Evolutionary conservation across 2,329 filamentous ascomycete species (phyloP).

Genomic region (Thielaviopsis ethacetica): DNA sequence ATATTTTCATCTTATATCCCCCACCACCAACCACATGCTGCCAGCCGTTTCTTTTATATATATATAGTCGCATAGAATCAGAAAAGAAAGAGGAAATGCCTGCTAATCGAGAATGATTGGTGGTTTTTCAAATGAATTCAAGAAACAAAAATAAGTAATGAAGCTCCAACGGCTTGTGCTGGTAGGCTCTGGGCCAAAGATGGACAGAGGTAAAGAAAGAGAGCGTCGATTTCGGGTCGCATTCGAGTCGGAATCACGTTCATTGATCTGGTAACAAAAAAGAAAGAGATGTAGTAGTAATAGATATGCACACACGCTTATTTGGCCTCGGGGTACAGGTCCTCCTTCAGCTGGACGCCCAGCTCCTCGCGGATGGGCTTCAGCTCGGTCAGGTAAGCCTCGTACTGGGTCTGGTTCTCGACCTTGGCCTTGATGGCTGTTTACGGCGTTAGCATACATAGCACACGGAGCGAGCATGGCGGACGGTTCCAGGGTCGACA

Average conservation of each 20-base stretch:
- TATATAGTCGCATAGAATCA: no score
- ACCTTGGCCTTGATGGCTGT: conserved; percentile 97
- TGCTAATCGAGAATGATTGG: no score
- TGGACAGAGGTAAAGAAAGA: not conserved
- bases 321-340: conserved; percentile 61
- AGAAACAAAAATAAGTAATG: no score
- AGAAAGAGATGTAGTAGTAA: not conserved
- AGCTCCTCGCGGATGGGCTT: conserved; percentile 87
- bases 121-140: no score
- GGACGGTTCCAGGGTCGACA: not conserved
- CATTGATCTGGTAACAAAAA: not conserved
- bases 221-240: not conserved
- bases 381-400: conserved; percentile 89
- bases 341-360: conserved; percentile 79
- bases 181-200: not conserved
- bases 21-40: no score
- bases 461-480: not conserved
- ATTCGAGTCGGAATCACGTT: conserved; percentile 3
- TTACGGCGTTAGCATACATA: not conserved
- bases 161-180: no score
- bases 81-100: no score
- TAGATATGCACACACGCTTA: conserved; percentile 16
- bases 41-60: no score
- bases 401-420: conserved; percentile 94
- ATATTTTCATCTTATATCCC: no score